Percentiles rank a stretch among this genome's conserved stretches.
phyloP scores from a whole-genome alignment of 805 yeast species.

The Teunomyces pallodes region DNA sequence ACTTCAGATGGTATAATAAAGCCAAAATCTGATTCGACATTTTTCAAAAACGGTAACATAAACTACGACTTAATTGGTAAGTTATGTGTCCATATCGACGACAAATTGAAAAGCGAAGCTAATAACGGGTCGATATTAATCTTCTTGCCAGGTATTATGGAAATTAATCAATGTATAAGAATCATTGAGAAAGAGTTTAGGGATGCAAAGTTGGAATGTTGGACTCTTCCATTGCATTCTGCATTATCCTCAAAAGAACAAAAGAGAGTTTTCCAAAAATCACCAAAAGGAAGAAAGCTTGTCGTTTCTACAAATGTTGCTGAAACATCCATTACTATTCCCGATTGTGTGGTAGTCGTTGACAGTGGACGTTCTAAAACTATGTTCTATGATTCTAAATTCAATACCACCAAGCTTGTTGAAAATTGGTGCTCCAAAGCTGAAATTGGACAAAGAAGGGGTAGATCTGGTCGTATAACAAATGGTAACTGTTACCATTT shows the following conservation, averaged over 20 bases:
- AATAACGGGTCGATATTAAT: conserved; percentile 74
- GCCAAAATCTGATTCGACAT: conserved; percentile 65
- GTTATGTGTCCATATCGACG: conserved; percentile 54
- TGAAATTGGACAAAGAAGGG: conserved; percentile 86
- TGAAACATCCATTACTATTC: conserved; percentile 94
- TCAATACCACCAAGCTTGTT: conserved; percentile 66
- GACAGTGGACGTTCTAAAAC: conserved; percentile 86
- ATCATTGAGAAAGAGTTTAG: conserved; percentile 21
- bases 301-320: conserved; percentile 93
- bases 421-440: conserved; percentile 91
- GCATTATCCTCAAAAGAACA: conserved; percentile 84
- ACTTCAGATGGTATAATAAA: conserved; percentile 39
- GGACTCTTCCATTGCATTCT: conserved; percentile 80
- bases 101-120: conserved; percentile 36
- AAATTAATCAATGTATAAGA: conserved; percentile 67
- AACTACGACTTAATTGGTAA: conserved; percentile 70
- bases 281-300: conserved; percentile 66
- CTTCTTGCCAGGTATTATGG: conserved; percentile 89
- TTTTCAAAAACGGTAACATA: conserved; percentile 63
- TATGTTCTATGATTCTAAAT: conserved; percentile 63
- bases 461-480: conserved; percentile 96
- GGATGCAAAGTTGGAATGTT: conserved; percentile 20
- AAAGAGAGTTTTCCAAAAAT: conserved; percentile 61
- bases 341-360: conserved; percentile 89
- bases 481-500: conserved; percentile 80